Percentiles rank a stretch among this genome's conserved stretches.
Conservation (phyloP, 2,329 filamentous ascomycete species). For the Arachnopeziza araneosa region DNA sequence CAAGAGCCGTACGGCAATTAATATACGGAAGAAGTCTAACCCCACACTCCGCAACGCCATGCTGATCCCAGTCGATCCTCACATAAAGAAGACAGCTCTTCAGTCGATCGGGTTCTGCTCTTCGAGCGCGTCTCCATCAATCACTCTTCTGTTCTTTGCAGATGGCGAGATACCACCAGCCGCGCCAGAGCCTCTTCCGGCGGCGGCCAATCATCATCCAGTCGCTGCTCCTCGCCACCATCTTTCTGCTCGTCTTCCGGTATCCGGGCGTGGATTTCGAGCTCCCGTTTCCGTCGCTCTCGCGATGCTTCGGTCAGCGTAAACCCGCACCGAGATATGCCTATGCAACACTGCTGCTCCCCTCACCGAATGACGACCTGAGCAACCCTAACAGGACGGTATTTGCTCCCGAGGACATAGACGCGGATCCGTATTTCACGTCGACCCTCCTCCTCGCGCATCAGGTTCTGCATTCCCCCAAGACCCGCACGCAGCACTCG, state of each 20-base stretch:
- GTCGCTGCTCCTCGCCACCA: not conserved
- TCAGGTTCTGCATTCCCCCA: constrained; percentile 31
- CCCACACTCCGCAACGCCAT: no score
- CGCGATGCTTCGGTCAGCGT: not conserved
- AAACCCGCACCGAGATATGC: not conserved
- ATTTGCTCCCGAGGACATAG: not conserved
- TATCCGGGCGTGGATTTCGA: not conserved
- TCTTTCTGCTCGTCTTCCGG: not conserved
- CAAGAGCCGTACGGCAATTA: no score
- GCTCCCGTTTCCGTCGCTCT: not conserved
- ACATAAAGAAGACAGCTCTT: no score
- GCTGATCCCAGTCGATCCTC: no score
- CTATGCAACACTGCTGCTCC: not conserved
- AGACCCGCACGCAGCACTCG: constrained; percentile 25
- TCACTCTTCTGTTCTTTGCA: not conserved
- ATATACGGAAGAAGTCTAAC: no score
- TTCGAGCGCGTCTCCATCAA: no score
- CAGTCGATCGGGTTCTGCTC: no score
- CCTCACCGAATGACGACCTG: not conserved
- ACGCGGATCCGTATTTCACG: constrained; percentile 28
- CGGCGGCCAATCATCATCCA: not conserved
- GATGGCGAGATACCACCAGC: not conserved
- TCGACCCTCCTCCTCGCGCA: constrained; percentile 33
- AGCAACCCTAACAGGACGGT: not conserved
- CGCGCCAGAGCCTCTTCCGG: not conserved